These are phyloP conservation scores for Erucastrum elatum DNA, from an alignment of 345 rosid genomes.

Conservation along the genomic window DNA sequence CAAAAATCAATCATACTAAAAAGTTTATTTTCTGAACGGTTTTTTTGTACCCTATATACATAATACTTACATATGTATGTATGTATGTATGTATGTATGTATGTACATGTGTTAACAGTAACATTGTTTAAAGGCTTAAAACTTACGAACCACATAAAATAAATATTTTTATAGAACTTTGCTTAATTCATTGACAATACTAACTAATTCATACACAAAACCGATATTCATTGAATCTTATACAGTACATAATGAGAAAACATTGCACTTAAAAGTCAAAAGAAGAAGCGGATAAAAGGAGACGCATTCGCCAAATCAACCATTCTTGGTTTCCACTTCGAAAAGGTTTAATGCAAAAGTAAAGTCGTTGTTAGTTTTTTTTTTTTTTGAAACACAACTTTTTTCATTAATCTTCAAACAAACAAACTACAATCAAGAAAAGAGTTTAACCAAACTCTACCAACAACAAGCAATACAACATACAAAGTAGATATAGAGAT, in stretches of 20 bases:
- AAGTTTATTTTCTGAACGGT: background rate
- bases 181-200: background rate
- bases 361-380: background rate
- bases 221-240: conserved; percentile 26
- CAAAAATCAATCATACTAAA: background rate
- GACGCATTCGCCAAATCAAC: conserved; percentile 26
- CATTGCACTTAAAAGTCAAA: conserved; percentile 29
- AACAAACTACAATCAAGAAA: too few relatives aligned
- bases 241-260: conserved; percentile 7
- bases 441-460: too few relatives aligned
- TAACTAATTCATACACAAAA: background rate
- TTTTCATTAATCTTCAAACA: too few relatives aligned
- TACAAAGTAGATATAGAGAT: too few relatives aligned
- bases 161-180: background rate
- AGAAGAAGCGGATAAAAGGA: conserved; percentile 15
- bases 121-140: background rate
- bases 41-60: background rate
- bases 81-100: too few relatives aligned
- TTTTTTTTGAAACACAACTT: too few relatives aligned
- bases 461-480: too few relatives aligned
- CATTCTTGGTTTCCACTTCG: conserved; percentile 2
- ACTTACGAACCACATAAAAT: background rate
- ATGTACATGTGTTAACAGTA: too few relatives aligned
- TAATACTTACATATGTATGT: too few relatives aligned
- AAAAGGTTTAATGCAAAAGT: conserved; percentile 3